A percentile compares a stretch with the other conserved stretches of the same genome.
Conservation (phyloP, 768 basidiomycete species). For the Amanita brunnescens region DNA sequence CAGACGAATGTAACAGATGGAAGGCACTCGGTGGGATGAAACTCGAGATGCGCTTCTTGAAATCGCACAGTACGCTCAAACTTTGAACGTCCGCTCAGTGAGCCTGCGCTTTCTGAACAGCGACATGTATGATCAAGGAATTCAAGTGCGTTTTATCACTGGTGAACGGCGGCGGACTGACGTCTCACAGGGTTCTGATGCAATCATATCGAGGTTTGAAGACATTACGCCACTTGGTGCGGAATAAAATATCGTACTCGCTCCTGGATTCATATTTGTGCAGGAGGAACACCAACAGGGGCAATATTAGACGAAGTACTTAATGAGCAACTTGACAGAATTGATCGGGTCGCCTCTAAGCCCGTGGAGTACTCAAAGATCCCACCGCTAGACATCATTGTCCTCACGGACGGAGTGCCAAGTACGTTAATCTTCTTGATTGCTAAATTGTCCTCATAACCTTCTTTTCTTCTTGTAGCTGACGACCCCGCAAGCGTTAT, state of each 20-base stretch:
- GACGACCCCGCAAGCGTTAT: conserved; percentile 15
- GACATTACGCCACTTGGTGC: conserved; percentile 13
- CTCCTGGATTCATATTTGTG: neutral
- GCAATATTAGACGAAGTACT: conserved; percentile 16
- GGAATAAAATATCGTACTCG: neutral
- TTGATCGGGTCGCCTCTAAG: conserved; percentile 3
- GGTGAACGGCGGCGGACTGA: neutral
- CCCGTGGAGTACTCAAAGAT: conserved; percentile 14
- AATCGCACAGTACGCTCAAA: conserved; percentile 22
- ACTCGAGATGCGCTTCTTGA: conserved; percentile 18
- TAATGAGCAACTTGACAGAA: conserved; percentile 15
- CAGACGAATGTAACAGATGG: conserved; percentile 11
- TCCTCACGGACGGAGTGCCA: conserved; percentile 25
- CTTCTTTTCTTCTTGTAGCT: conserved; percentile 4
- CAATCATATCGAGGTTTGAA: conserved; percentile 15
- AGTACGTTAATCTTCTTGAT: conserved; percentile 12
- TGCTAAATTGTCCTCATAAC: neutral
- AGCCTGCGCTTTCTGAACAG: conserved; percentile 21
- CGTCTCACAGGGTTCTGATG: conserved; percentile 12
- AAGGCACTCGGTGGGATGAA: conserved; percentile 17
- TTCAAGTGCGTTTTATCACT: neutral
- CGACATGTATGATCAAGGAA: neutral
- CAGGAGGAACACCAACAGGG: conserved; percentile 24
- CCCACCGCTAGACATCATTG: conserved; percentile 23
- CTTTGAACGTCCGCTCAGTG: conserved; percentile 16